Evolutionary conservation across 192 early-diverging fungal genomes (phyloP).

Genomic region (Lunasporangiospora selenospora): DNA sequence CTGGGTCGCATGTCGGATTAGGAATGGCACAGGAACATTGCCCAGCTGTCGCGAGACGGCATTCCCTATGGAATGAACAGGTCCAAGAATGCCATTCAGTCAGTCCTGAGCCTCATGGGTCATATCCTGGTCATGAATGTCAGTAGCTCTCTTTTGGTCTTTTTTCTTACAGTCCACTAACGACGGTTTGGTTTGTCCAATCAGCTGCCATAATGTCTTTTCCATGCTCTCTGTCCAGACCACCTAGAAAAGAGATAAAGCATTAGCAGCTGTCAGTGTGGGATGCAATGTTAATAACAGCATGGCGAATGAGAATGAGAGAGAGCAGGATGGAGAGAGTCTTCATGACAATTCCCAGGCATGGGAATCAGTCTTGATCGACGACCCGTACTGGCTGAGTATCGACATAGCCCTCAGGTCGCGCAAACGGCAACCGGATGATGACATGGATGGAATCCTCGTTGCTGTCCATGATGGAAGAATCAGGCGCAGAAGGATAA

Average conservation of each 20-base stretch:
- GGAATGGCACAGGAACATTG: constrained; percentile 56
- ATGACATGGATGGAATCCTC: constrained; percentile 60
- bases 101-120: too few relatives aligned
- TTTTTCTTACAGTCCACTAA: constrained; percentile 64
- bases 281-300: neutral
- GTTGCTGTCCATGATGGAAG: constrained; percentile 17
- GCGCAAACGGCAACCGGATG: constrained; percentile 54
- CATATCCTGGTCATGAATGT: too few relatives aligned
- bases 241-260: constrained; percentile 36
- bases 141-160: too few relatives aligned
- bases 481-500: neutral
- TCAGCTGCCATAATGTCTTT: constrained; percentile 59
- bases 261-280: neutral
- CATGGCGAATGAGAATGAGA: neutral
- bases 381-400: constrained; percentile 54
- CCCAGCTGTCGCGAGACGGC: constrained; percentile 54
- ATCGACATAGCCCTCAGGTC: constrained; percentile 60
- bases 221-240: constrained; percentile 70
- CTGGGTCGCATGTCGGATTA: constrained; percentile 60
- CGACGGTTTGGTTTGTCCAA: constrained; percentile 56
- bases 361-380: too few relatives aligned
- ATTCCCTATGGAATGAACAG: constrained; percentile 50
- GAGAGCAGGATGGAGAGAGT: neutral
- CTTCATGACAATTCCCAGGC: neutral
- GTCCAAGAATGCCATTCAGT: too few relatives aligned